Percentiles rank a stretch among this genome's conserved stretches.
Conservation (phyloP, 495 filamentous ascomycete genomes). For the Xylaria telfairii region DNA sequence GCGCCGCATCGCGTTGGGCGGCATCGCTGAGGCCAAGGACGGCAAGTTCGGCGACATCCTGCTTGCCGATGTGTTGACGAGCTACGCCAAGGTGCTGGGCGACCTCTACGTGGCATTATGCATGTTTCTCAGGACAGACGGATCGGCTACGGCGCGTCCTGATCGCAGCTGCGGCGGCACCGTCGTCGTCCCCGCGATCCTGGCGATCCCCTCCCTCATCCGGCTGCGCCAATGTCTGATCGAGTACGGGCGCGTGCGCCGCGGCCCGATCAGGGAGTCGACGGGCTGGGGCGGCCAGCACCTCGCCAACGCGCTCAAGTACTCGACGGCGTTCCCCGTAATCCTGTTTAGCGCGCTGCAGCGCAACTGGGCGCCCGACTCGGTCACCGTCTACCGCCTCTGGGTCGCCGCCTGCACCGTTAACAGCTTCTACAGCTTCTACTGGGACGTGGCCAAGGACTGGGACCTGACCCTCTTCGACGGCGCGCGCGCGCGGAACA, state of each 20-base stretch:
- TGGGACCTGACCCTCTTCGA: constrained; percentile 92
- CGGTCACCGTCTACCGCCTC: constrained; percentile 50
- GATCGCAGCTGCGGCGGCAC: constrained; percentile 79
- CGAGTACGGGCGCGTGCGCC: constrained; percentile 78
- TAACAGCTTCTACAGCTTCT: constrained; percentile 93
- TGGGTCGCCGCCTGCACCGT: constrained; percentile 69
- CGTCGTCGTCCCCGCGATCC: constrained; percentile 77
- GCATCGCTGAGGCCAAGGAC: constrained; percentile 78
- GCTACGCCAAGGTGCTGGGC: constrained; percentile 87
- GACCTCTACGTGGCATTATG: constrained; percentile 88
- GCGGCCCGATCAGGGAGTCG: constrained; percentile 50
- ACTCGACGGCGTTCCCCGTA: constrained; percentile 89
- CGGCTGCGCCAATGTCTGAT: constrained; percentile 91
- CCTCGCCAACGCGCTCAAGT: constrained; percentile 91
- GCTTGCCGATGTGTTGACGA: constrained; percentile 92
- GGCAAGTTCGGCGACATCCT: constrained; percentile 94
- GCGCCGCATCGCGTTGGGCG: constrained; percentile 75
- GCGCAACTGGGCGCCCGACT: constrained; percentile 64
- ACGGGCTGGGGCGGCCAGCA: constrained; percentile 79
- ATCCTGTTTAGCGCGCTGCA: constrained; percentile 78
- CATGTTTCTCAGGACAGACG: constrained; percentile 77
- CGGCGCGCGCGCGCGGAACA: constrained; percentile 48
- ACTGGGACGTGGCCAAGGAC: constrained; percentile 96
- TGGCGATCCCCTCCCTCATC: constrained; percentile 81
- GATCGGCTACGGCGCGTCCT: constrained; percentile 78